Evolutionary conservation across 495 filamentous ascomycete genomes (phyloP), one percentile per base, ranked within the genome.

Genomic region (Bacidia gigantensis): DNA sequence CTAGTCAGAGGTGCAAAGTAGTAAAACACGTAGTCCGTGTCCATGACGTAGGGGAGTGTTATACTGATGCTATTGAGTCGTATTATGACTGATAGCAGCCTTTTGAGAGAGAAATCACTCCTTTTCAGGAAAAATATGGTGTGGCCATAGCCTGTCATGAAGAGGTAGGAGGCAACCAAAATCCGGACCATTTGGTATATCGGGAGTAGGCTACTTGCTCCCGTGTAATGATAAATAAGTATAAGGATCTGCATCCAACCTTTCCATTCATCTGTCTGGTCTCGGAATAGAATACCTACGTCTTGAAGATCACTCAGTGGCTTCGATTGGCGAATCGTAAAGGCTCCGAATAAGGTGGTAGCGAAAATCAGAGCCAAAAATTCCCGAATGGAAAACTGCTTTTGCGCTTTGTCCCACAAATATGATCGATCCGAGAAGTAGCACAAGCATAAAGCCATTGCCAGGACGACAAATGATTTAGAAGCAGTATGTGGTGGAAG

Each of bases 201-300:
- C 61, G 67, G 67, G 1, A 78, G 58, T 2, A 64, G 53, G 44
- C 65, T 68, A 9, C 75, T 78, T 22, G 69, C 75, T 24, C 71
- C 67, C 40, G 74, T 73, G 54, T 75, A 82, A 53, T 79, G 72
- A 57, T 79, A 81, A 25, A 77, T 65, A 22, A 82, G 64, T 18
- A 83, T 70, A 21, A 75, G 54, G 46, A 72, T 63, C 53, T 81
- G 79, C 76, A 82, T 77, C 70, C 77, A 73, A 14, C 80, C 80
- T 65, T 82, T 82, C 71, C 75, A 79, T 59, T 83, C 80, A 56
- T 81, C 69, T 2, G 74, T 77, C 55, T 81, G 78, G 17, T 72
- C 62, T 54, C 75, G 64, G 5, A 69, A 68, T 14, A 82, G 65
- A 51, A 74, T 78, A 17, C 56, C 50, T 21, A 64, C 58, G 20